phyloP scores from a whole-genome alignment of 441 rosid genomes.

The Populus hybrid region DNA sequence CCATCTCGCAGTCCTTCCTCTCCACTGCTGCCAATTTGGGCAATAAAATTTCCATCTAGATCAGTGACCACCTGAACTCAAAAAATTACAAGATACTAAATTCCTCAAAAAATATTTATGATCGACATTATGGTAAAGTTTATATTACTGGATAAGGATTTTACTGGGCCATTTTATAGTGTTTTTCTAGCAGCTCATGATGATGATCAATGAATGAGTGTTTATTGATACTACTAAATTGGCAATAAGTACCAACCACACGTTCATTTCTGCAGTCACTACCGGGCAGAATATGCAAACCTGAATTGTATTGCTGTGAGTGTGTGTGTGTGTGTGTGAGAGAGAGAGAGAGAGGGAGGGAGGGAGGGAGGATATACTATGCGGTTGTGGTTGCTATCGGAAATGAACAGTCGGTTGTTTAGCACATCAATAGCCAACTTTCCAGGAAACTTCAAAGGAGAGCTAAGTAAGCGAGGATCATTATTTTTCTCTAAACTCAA shows the following conservation, averaged over 20 bases:
- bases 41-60: conserved; percentile 78
- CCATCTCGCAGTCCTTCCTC: conserved; percentile 87
- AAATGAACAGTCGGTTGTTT: conserved; percentile 87
- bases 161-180: background rate
- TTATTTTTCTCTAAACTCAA: conserved; percentile 75
- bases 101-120: background rate
- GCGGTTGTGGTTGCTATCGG: conserved; percentile 97
- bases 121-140: background rate
- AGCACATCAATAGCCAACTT: conserved; percentile 83
- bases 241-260: background rate
- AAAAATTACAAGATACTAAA: conserved; percentile 9
- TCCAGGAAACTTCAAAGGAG: conserved; percentile 95
- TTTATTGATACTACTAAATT: background rate
- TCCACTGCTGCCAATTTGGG: conserved; percentile 83
- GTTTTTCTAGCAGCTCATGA: background rate
- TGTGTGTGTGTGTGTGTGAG: background rate
- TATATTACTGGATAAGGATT: background rate
- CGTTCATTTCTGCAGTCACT: background rate
- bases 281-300: background rate
- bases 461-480: conserved; percentile 68
- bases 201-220: background rate
- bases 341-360: background rate
- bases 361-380: conserved; percentile 52
- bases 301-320: background rate
- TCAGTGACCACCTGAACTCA: conserved; percentile 78